Percentiles rank a stretch among this genome's conserved stretches.
Conservation (phyloP, 2,329 filamentous ascomycete genomes). For the Mariannaea elegans region DNA sequence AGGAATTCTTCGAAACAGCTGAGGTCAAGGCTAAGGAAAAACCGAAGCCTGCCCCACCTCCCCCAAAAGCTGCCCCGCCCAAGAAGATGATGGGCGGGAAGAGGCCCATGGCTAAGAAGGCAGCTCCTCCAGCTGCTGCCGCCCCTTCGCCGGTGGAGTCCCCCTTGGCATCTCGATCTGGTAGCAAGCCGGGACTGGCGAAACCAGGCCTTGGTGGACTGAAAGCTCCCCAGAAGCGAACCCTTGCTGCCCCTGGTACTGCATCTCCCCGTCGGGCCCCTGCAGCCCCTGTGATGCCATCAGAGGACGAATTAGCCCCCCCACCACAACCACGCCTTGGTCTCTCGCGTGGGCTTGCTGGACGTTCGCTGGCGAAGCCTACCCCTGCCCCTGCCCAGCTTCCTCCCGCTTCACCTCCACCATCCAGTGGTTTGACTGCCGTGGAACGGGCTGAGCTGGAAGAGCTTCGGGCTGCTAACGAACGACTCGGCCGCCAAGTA, state of each 20-base stretch:
- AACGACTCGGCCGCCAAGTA: slow-evolving; percentile 75
- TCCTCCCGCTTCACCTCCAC: slow-evolving; percentile 64
- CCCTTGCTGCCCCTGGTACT: slow-evolving; percentile 57
- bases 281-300: slow-evolving; percentile 56
- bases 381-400: slow-evolving; percentile 59
- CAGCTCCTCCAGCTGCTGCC: slow-evolving; percentile 51
- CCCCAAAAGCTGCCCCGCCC: slow-evolving; percentile 60
- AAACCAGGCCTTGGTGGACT: slow-evolving; percentile 64
- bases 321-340: slow-evolving; percentile 70
- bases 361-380: slow-evolving; percentile 85
- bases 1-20: slow-evolving; percentile 81
- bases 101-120: slow-evolving; percentile 56
- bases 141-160: slow-evolving; percentile 57
- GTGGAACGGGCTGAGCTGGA: slow-evolving; percentile 94
- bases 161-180: slow-evolving; percentile 62
- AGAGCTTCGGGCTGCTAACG: slow-evolving; percentile 85
- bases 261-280: slow-evolving; percentile 64
- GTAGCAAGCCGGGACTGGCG: slow-evolving; percentile 58
- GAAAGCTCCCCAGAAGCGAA: slow-evolving; percentile 68
- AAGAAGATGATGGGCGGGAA: slow-evolving; percentile 59
- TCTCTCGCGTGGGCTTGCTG: slow-evolving; percentile 81
- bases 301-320: slow-evolving; percentile 68
- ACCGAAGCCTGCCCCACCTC: slow-evolving; percentile 77
- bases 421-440: slow-evolving; percentile 72
- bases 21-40: slow-evolving; percentile 67